phyloP scores from a whole-genome alignment of 352 stramenopile species.

The Pythium apleroticum region DNA sequence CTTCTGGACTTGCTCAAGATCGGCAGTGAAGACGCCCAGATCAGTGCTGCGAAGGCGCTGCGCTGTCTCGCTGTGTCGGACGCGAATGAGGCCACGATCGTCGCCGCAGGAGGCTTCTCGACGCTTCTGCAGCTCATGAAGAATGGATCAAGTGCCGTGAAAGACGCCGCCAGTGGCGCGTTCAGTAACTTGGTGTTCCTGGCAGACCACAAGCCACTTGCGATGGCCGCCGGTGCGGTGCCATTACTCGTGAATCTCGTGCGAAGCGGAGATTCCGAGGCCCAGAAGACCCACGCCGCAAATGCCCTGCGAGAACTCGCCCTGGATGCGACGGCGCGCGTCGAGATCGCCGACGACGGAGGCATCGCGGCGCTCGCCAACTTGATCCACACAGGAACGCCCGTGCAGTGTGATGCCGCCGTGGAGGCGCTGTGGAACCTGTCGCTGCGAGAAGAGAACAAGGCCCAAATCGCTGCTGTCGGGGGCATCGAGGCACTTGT shows the following conservation, averaged over 20 bases:
- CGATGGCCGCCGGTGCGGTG: background rate
- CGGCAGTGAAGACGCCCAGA: background rate
- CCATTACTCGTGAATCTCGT: background rate
- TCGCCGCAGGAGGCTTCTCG: background rate
- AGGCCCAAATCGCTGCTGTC: slow-evolving; percentile 1
- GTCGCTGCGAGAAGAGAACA: slow-evolving; percentile 7
- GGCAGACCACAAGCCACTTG: background rate
- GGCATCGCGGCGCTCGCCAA: background rate
- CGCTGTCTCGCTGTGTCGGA: background rate
- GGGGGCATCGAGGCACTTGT: slow-evolving; percentile 9
- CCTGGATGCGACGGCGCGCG: background rate
- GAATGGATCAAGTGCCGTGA: background rate
- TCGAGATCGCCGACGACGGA: background rate
- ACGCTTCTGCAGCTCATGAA: background rate
- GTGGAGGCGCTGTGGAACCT: slow-evolving; percentile 12
- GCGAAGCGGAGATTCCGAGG: background rate
- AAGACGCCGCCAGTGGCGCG: background rate
- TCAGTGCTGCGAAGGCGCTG: background rate
- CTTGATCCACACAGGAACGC: background rate
- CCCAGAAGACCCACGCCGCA: background rate
- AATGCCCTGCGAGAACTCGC: background rate
- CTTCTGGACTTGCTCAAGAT: background rate
- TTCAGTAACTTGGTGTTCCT: background rate
- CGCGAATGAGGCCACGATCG: background rate
- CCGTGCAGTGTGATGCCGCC: background rate